Evolutionary conservation across 164 flowering plant species (phyloP).

Genomic region (grape (Vitis vinifera)): ASM3070453v1 NC_081809.1:2773001-2773500

Average conservation of each 20-base stretch:
- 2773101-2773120: constrained; percentile 59
- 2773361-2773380: constrained; percentile 85
- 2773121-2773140: constrained; percentile 79
- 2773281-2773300: constrained; percentile 89
- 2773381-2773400: constrained; percentile 89
- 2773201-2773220: constrained; percentile 75
- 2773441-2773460: constrained; percentile 96
- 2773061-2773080: constrained; percentile 78
- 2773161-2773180: constrained; percentile 90
- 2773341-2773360: constrained; percentile 91
- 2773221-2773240: constrained; percentile 79
- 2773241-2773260: constrained; percentile 75
- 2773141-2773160: constrained; percentile 94
- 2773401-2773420: constrained; percentile 97
- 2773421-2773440: constrained; percentile 88
- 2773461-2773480: constrained; percentile 89
- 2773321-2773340: constrained; percentile 93
- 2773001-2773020: constrained; percentile 18
- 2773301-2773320: constrained; percentile 86
- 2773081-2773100: constrained; percentile 53
- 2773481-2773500: constrained; percentile 96
- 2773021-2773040: constrained; percentile 76
- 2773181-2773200: constrained; percentile 78
- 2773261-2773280: constrained; percentile 83
- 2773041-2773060: constrained; percentile 86